Conservation (phyloP, 148 eudicot genomes). For the Camellia japonica region DNA sequence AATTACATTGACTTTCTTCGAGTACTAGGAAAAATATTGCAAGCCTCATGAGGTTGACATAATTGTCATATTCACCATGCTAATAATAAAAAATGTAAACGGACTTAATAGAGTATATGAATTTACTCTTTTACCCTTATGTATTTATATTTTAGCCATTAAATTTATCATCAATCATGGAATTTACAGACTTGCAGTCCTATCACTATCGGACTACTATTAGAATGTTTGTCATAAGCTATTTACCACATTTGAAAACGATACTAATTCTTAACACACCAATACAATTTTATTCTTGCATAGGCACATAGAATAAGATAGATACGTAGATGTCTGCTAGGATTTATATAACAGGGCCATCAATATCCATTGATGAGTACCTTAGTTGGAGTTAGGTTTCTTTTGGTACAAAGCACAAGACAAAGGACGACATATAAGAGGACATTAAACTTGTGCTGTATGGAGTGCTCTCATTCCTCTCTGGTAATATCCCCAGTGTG, state of each 20-base stretch:
- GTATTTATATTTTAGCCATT: too few relatives aligned
- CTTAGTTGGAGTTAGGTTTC: neutral
- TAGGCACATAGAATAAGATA: neutral
- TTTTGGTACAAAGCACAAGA: neutral
- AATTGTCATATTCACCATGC: too few relatives aligned
- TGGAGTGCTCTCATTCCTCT: slow-evolving; percentile 41
- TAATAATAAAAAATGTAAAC: too few relatives aligned
- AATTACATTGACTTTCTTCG: too few relatives aligned
- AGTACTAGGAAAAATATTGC: too few relatives aligned
- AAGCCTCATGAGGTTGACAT: too few relatives aligned
- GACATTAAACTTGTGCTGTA: slow-evolving; percentile 17
- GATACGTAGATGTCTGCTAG: neutral
- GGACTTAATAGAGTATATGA: too few relatives aligned
- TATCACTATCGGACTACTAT: too few relatives aligned
- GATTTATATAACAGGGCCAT: neutral
- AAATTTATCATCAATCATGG: too few relatives aligned
- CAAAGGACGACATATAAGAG: neutral
- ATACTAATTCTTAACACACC: neutral
- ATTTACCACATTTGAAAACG: neutral
- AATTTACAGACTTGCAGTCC: too few relatives aligned
- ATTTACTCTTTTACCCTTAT: too few relatives aligned
- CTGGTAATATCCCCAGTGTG: slow-evolving; percentile 28
- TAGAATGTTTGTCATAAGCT: too few relatives aligned
- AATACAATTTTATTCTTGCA: neutral
- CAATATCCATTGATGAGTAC: neutral